These are phyloP conservation scores for Casaregolazyma lundiana DNA, from an alignment of 1,139 yeast genomes.

Conservation along the genomic window DNA sequence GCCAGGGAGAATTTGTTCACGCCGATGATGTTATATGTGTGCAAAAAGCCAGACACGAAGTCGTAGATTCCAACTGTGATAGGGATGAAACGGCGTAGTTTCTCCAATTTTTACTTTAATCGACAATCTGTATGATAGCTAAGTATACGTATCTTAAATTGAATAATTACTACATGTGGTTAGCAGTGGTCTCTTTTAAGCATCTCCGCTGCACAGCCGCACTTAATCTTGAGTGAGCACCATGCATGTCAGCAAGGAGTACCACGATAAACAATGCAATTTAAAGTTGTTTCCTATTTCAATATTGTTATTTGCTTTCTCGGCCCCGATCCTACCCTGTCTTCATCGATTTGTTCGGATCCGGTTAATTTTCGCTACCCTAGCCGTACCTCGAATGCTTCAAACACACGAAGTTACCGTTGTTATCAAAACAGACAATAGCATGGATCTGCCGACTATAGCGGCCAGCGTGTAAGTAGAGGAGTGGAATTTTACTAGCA, in stretches of 20 bases:
- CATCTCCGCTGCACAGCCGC: constrained; percentile 1
- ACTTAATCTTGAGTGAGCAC: too few species aligned
- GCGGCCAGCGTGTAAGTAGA: constrained; percentile 27
- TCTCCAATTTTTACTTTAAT: too few species aligned
- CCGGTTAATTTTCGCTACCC: neutral
- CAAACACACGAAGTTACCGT: too few species aligned
- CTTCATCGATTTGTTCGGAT: too few species aligned
- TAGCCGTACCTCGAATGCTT: too few species aligned
- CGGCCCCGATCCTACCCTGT: too few species aligned
- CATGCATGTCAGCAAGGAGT: too few species aligned
- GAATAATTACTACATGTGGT: neutral
- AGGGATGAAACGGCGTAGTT: neutral
- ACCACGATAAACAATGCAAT: too few species aligned
- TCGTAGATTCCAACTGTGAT: too few species aligned
- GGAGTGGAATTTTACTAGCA: neutral
- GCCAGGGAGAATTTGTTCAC: constrained; percentile 85
- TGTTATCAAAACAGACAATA: too few species aligned
- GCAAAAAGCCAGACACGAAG: constrained; percentile 58
- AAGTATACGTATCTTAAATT: neutral
- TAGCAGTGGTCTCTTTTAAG: neutral
- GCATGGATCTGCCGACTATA: constrained; percentile 26
- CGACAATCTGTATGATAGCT: neutral
- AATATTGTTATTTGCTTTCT: too few species aligned
- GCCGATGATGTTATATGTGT: constrained; percentile 93
- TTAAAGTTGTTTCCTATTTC: too few species aligned